Evolutionary conservation across 352 stramenopile genomes (phyloP).

Genomic region (Globisporangium parvum): DNA sequence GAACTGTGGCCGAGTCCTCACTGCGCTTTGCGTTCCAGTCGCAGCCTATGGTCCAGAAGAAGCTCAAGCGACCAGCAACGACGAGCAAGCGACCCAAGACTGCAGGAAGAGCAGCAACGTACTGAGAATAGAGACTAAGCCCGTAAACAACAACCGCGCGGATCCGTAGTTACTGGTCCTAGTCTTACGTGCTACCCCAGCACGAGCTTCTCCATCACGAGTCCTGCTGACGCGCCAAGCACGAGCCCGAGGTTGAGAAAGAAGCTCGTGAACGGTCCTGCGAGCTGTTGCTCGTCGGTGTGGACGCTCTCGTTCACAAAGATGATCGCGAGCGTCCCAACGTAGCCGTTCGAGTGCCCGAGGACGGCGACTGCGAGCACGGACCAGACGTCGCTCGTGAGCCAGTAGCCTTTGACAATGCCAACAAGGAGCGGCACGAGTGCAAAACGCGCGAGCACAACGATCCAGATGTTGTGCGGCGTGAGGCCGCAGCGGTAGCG

Average conservation of each 20-base stretch:
- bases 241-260: slow-evolving; percentile 83
- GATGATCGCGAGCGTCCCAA: slow-evolving; percentile 75
- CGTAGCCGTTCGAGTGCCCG: slow-evolving; percentile 77
- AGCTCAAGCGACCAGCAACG: slow-evolving; percentile 2
- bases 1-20: background rate
- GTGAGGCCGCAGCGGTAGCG: slow-evolving; percentile 58
- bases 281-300: slow-evolving; percentile 58
- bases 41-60: slow-evolving; percentile 34
- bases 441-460: slow-evolving; percentile 45
- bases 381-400: slow-evolving; percentile 70
- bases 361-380: slow-evolving; percentile 60
- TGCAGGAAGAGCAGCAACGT: background rate
- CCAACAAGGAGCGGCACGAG: slow-evolving; percentile 65
- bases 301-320: slow-evolving; percentile 80
- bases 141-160: too few species aligned
- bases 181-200: slow-evolving; percentile 18
- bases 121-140: too few species aligned
- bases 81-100: background rate
- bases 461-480: slow-evolving; percentile 57
- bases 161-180: background rate
- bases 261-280: slow-evolving; percentile 78
- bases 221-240: slow-evolving; percentile 56
- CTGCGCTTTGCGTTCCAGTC: slow-evolving; percentile 27
- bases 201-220: slow-evolving; percentile 59
- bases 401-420: slow-evolving; percentile 62